phyloP scores from a whole-genome alignment of 148 eudicot species.

The Chenopodium berlandieri region DNA sequence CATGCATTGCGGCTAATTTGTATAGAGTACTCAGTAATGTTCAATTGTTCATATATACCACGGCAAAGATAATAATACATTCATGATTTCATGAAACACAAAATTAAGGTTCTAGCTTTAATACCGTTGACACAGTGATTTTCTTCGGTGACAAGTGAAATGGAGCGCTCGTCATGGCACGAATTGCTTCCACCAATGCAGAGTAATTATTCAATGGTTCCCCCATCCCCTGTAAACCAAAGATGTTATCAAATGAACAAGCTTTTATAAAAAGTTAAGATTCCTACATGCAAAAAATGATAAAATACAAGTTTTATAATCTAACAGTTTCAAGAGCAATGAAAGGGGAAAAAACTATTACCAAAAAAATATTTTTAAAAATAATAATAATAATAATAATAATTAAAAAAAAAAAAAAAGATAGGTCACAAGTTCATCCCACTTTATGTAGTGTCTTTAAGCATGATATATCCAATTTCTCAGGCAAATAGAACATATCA shows the following conservation, averaged over 20 bases:
- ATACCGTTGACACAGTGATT: conserved; percentile 93
- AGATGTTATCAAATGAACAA: conserved; percentile 10
- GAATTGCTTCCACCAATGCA: conserved; percentile 80
- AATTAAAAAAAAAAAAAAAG: background rate
- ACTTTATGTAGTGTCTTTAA: background rate
- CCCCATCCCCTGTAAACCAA: conserved; percentile 85
- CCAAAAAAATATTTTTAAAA: too few species aligned
- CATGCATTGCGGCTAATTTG: too few species aligned
- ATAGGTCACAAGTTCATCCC: background rate
- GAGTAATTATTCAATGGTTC: conserved; percentile 90
- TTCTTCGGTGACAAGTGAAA: conserved; percentile 79
- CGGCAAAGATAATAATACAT: background rate
- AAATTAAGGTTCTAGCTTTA: background rate
- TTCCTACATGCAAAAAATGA: background rate
- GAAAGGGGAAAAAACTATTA: too few species aligned
- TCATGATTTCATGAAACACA: background rate
- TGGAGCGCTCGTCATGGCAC: conserved; percentile 69
- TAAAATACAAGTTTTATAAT: background rate
- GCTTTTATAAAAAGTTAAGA: background rate
- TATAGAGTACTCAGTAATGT: background rate
- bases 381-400: too few species aligned
- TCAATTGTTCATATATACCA: background rate
- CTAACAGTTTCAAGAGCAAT: background rate
- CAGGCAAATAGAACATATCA: background rate
- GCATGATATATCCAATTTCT: background rate